Evolutionary conservation across 1,139 yeast genomes (phyloP).

Genomic region (Suhomyces maxii): DNA sequence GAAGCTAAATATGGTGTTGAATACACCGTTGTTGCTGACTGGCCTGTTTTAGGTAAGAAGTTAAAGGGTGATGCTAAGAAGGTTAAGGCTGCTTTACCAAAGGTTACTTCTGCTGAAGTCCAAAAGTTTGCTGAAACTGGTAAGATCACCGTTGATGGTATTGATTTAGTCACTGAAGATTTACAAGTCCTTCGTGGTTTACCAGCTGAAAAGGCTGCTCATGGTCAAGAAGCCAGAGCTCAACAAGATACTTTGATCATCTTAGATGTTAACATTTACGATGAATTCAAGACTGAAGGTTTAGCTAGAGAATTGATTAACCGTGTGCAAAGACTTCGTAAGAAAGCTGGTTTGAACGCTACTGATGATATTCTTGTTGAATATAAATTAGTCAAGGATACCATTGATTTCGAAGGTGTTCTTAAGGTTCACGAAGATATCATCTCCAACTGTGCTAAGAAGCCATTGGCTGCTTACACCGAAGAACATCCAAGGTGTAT

Average conservation of each 20-base stretch:
- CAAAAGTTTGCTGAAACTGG: slow-evolving; percentile 73
- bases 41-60: slow-evolving; percentile 98
- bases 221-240: slow-evolving; percentile 83
- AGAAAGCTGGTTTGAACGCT: slow-evolving; percentile 91
- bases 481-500: slow-evolving; percentile 42
- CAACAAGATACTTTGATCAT: slow-evolving; percentile 87
- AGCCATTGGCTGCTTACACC: slow-evolving; percentile 49
- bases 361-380: slow-evolving; percentile 94
- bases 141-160: slow-evolving; percentile 82
- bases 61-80: slow-evolving; percentile 90
- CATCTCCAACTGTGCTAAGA: slow-evolving; percentile 75
- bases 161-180: slow-evolving; percentile 83
- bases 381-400: slow-evolving; percentile 69
- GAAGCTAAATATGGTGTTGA: slow-evolving; percentile 91
- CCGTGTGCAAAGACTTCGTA: slow-evolving; percentile 96
- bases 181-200: slow-evolving; percentile 87
- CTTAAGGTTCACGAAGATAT: slow-evolving; percentile 65
- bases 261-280: slow-evolving; percentile 83
- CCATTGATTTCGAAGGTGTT: slow-evolving; percentile 65
- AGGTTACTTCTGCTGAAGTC: slow-evolving; percentile 76
- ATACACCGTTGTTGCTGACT: slow-evolving; percentile 94
- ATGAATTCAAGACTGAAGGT: slow-evolving; percentile 90
- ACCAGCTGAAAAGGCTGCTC: slow-evolving; percentile 55
- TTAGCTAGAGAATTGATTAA: slow-evolving; percentile 93
- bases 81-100: slow-evolving; percentile 92